Base-by-base conservation (phyloP, 2,329 filamentous ascomycete genomes). In the Fusarium praegraminearum region DNA sequence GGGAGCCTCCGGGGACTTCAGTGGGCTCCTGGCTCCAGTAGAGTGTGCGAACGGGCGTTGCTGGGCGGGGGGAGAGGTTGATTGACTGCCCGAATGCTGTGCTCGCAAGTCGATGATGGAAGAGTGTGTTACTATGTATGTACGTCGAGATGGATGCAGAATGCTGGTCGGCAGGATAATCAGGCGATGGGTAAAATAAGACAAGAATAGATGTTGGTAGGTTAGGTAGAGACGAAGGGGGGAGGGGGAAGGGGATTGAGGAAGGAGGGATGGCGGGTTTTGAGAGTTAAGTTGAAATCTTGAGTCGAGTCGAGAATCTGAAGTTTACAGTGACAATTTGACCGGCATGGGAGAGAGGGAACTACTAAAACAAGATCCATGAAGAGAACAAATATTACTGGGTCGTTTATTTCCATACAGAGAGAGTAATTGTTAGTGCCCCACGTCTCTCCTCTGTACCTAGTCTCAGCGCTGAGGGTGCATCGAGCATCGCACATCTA, bases 401-500 rank as follows among this genome's bases (percentile, higher is more conserved):
- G 61, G 20, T 52, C 57, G 60, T 63, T 62, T 63, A 63, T 62
- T 63, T 63, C 60, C 49, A 43, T 55, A 22, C 41, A 56, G 55
- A 52, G 43, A 56, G 55, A 52, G 43, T 18, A 56, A 58, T 44
- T 46, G 49, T 40, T 63, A 67, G 66, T 67, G 62, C 47, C 53
- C 66, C 57, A 67, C 59, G 59, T 56, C 43, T 28, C 47, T 30
- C 24, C 15, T 51, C 49, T 40, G 18, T 40, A 38, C 49, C 24
- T 51, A 61, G 60, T 65, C 61, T 49, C 65, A 64, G 59, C 55
- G 46, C 33, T 50, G 53, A 65, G 52, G 51, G 53, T 51, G 43
- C 38, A 49, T 69, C 60, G 61, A 62, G 41, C 38, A 49, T 69
- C 65, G 65, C 65, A 69, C 65, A 69, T 69, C 43, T 24, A 69